A percentile compares a stretch with the other conserved stretches of the same genome.
Conservation (phyloP, 768 basidiomycete genomes). For the Mycena amicta region DNA sequence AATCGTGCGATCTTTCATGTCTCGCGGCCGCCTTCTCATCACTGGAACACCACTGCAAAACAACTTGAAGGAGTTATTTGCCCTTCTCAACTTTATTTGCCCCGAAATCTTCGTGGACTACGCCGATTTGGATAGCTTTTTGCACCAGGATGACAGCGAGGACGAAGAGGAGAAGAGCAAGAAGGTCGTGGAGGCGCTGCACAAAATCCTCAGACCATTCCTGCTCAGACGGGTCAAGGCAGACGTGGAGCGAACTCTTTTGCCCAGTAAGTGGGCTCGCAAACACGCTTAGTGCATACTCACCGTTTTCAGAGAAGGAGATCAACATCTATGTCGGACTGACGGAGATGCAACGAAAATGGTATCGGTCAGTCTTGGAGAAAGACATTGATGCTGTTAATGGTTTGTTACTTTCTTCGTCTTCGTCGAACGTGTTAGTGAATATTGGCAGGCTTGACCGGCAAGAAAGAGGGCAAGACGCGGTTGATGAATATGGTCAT, state of each 20-base stretch:
- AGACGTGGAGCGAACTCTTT: slow-evolving; percentile 93
- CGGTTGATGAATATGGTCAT: slow-evolving; percentile 98
- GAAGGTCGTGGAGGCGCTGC: slow-evolving; percentile 93
- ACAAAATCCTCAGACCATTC: slow-evolving; percentile 96
- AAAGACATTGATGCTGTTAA: slow-evolving; percentile 99
- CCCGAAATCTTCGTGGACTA: slow-evolving; percentile 95
- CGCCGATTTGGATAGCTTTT: slow-evolving; percentile 88
- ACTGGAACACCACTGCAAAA: slow-evolving; percentile 98
- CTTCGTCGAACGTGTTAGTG: background rate
- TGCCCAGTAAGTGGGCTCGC: slow-evolving; percentile 64
- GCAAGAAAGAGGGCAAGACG: slow-evolving; percentile 99
- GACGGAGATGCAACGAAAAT: slow-evolving; percentile 96
- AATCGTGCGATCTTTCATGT: slow-evolving; percentile 89
- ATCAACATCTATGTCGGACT: slow-evolving; percentile 98
- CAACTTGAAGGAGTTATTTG: slow-evolving; percentile 93
- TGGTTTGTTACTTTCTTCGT: slow-evolving; percentile 46
- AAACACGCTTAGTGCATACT: background rate
- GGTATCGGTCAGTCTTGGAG: slow-evolving; percentile 94
- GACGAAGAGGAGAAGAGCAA: slow-evolving; percentile 84
- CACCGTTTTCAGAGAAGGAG: slow-evolving; percentile 76
- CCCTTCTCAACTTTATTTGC: slow-evolving; percentile 91
- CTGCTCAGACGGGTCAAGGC: slow-evolving; percentile 91
- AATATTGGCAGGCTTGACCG: slow-evolving; percentile 65
- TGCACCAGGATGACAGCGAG: slow-evolving; percentile 84
- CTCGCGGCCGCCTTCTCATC: slow-evolving; percentile 88